Evolutionary conservation across 2,329 filamentous ascomycete species (phyloP).

Genomic region (Plectosphaerella plurivora): DNA sequence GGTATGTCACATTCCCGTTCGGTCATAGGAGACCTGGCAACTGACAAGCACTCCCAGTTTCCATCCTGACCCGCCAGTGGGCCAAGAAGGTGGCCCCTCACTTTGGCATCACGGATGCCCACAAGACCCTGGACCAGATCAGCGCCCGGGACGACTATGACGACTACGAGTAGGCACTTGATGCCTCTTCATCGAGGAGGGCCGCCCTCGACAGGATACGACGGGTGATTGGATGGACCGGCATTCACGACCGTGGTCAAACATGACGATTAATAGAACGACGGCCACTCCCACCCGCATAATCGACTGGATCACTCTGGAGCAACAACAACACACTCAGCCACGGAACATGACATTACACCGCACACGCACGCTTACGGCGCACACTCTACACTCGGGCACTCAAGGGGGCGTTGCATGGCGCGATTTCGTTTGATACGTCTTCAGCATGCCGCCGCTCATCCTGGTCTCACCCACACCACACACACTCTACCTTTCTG

Average conservation of each 20-base stretch:
- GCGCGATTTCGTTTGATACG: neutral
- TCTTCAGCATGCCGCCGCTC: slow-evolving; percentile 7
- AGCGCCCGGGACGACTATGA: slow-evolving; percentile 19
- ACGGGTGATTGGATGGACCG: neutral
- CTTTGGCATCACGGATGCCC: slow-evolving; percentile 49
- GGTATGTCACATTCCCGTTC: slow-evolving; percentile 52
- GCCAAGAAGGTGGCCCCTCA: slow-evolving; percentile 71
- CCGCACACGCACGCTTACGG: neutral
- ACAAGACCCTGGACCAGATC: slow-evolving; percentile 46
- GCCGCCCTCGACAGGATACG: slow-evolving; percentile 14
- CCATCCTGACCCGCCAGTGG: slow-evolving; percentile 88
- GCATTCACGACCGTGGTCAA: neutral
- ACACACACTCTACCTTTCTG: slow-evolving; percentile 20
- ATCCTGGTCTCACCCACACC: slow-evolving; percentile 14
- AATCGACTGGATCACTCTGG: slow-evolving; percentile 4
- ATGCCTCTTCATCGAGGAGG: no score
- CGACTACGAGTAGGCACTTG: slow-evolving; percentile 9
- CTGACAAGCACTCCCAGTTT: slow-evolving; percentile 52
- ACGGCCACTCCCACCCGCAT: neutral
- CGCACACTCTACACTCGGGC: neutral
- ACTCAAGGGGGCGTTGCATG: neutral
- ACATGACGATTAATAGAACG: slow-evolving; percentile 2
- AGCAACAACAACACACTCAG: slow-evolving; percentile 5
- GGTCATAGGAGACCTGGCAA: neutral
- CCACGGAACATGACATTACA: slow-evolving; percentile 15